phyloP scores from a whole-genome alignment of 2,329 filamentous ascomycete genomes.

The Trichoderma sp. region DNA sequence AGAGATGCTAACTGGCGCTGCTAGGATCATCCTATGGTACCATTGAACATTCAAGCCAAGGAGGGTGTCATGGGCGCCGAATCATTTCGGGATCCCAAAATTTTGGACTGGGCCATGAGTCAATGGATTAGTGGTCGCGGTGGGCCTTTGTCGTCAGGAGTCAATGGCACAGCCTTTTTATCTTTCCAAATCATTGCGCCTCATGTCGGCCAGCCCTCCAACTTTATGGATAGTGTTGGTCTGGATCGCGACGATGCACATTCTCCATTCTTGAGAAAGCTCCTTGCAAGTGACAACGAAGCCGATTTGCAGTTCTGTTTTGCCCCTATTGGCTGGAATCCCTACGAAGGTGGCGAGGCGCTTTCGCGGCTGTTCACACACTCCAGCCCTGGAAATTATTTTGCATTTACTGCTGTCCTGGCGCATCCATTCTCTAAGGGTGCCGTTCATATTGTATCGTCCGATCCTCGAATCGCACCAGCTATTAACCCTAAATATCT shows the following conservation, averaged over 20 bases:
- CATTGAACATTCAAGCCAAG: conserved; percentile 49
- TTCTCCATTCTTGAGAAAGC: background rate
- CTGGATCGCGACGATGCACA: conserved; percentile 1
- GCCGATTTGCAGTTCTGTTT: background rate
- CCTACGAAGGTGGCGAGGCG: background rate
- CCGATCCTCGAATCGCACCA: background rate
- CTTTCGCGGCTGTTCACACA: background rate
- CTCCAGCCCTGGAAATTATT: background rate
- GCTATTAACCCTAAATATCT: background rate
- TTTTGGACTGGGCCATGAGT: conserved; percentile 35
- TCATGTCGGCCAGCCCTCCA: background rate
- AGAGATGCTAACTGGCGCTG: background rate
- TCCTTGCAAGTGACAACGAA: background rate
- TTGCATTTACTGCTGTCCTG: background rate
- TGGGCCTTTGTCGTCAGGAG: conserved; percentile 33
- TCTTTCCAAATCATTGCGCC: background rate
- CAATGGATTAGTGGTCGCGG: conserved; percentile 46
- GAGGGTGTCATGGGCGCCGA: background rate
- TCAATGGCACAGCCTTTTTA: background rate
- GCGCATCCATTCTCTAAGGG: background rate
- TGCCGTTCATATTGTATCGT: background rate
- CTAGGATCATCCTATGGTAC: conserved; percentile 48
- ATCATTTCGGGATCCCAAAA: background rate
- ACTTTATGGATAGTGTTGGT: background rate
- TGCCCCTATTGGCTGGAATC: background rate